Conservation (phyloP, 495 filamentous ascomycete species). For the Pyrenopolyporus hunteri region DNA sequence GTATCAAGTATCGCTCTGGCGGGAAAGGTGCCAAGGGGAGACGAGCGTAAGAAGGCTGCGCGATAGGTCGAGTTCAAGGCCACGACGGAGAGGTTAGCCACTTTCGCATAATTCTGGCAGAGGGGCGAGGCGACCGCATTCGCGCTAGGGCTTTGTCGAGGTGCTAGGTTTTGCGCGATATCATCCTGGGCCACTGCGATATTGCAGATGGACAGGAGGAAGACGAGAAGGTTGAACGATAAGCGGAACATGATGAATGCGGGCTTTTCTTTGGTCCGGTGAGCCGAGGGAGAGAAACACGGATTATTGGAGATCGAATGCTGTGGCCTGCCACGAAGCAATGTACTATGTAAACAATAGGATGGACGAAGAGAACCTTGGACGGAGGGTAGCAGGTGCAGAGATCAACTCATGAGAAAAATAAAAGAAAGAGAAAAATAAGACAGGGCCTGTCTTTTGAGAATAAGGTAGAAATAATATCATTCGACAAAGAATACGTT, state of each 20-base stretch:
- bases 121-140: slow-evolving; percentile 4
- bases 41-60: slow-evolving; percentile 41
- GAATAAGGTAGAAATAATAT: slow-evolving; percentile 17
- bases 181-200: slow-evolving; percentile 24
- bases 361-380: slow-evolving; percentile 17
- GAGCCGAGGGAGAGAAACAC: neutral
- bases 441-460: slow-evolving; percentile 6
- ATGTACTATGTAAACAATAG: slow-evolving; percentile 4
- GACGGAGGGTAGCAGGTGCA: slow-evolving; percentile 2
- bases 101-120: slow-evolving; percentile 39
- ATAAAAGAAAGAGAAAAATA: slow-evolving; percentile 5
- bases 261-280: slow-evolving; percentile 8
- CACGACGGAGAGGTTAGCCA: slow-evolving; percentile 43
- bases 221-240: slow-evolving; percentile 27
- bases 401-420: slow-evolving; percentile 30
- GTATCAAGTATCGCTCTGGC: slow-evolving; percentile 40
- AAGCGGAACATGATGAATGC: slow-evolving; percentile 19
- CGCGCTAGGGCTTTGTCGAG: slow-evolving; percentile 29
- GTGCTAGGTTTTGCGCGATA: neutral
- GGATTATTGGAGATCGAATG: slow-evolving; percentile 15
- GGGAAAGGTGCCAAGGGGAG: slow-evolving; percentile 39
- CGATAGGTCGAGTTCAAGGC: slow-evolving; percentile 46
- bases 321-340: slow-evolving; percentile 32
- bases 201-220: slow-evolving; percentile 28
- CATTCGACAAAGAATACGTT: slow-evolving; percentile 2